These are phyloP conservation scores for Salvia rosmarinus DNA, from an alignment of 257 asterid species.

Conservation along the genomic window DNA sequence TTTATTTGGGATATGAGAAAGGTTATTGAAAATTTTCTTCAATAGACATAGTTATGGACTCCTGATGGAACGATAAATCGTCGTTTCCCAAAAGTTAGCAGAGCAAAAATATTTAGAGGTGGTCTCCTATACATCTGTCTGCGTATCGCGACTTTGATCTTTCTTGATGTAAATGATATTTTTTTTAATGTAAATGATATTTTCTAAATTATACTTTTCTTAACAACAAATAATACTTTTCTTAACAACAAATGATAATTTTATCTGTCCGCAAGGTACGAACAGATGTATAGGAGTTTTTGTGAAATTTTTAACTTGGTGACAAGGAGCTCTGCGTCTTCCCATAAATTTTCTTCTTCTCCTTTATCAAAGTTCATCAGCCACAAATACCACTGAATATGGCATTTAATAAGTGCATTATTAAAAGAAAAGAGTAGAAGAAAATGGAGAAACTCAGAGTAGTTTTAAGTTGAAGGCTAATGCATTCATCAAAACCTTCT, in stretches of 20 bases:
- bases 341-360: not conserved
- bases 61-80: conserved; percentile 30
- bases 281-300: too few relatives aligned
- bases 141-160: too few relatives aligned
- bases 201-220: too few relatives aligned
- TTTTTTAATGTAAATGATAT: too few relatives aligned
- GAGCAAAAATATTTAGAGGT: too few relatives aligned
- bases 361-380: conserved; percentile 32
- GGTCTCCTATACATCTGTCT: too few relatives aligned
- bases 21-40: conserved; percentile 38
- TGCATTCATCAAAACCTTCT: conserved; percentile 21
- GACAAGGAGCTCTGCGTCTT: conserved; percentile 42
- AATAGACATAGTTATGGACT: conserved; percentile 37
- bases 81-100: conserved; percentile 14
- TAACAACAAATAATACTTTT: too few relatives aligned
- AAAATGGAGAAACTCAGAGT: not conserved
- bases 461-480: conserved; percentile 8
- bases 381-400: conserved; percentile 46
- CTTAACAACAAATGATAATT: too few relatives aligned
- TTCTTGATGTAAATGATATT: too few relatives aligned
- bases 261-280: too few relatives aligned
- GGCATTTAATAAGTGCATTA: too few relatives aligned
- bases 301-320: conserved; percentile 42
- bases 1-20: conserved; percentile 1
- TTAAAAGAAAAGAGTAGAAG: too few relatives aligned